A percentile compares a stretch with the other conserved stretches of the same genome.
Conservation (phyloP, 2,329 filamentous ascomycete genomes). For the Trichoderma sp. region DNA sequence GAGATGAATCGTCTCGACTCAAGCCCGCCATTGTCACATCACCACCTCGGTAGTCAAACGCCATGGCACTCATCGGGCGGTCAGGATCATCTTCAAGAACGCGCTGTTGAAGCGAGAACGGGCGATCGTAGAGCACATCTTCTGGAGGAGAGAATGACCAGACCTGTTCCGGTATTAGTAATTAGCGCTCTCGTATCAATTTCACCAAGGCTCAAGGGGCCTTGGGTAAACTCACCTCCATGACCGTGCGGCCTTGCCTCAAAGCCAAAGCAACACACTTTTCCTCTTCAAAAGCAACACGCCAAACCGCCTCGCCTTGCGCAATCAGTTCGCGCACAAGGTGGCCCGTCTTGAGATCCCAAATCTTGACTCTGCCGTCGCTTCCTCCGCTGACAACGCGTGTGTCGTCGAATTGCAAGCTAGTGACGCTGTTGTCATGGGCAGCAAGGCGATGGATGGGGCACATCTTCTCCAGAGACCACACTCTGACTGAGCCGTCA, state of each 20-base stretch:
- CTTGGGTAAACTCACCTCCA: constrained; percentile 71
- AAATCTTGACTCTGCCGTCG: constrained; percentile 97
- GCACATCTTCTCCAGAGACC: constrained; percentile 87
- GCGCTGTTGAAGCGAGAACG: constrained; percentile 49
- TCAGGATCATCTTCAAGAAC: constrained; percentile 45
- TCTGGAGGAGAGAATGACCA: constrained; percentile 93
- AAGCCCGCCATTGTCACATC: constrained; percentile 31
- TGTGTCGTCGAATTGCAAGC: constrained; percentile 93
- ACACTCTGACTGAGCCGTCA: constrained; percentile 92
- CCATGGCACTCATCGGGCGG: constrained; percentile 53
- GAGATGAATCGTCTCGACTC: constrained; percentile 36
- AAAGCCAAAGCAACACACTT: constrained; percentile 96
- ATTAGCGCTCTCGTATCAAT: background rate
- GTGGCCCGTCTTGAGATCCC: constrained; percentile 90
- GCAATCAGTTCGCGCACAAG: constrained; percentile 87
- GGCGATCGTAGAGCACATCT: constrained; percentile 57
- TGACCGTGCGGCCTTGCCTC: constrained; percentile 80
- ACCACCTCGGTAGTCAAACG: constrained; percentile 42
- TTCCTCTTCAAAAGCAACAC: constrained; percentile 96
- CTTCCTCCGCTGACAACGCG: constrained; percentile 94
- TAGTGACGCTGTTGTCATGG: constrained; percentile 97
- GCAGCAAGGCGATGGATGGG: constrained; percentile 93
- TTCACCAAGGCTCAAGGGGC: background rate
- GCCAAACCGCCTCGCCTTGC: constrained; percentile 93
- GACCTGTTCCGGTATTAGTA: constrained; percentile 57